Conservation (phyloP, 2,329 filamentous ascomycete species). For the Venturia aucupariae region DNA sequence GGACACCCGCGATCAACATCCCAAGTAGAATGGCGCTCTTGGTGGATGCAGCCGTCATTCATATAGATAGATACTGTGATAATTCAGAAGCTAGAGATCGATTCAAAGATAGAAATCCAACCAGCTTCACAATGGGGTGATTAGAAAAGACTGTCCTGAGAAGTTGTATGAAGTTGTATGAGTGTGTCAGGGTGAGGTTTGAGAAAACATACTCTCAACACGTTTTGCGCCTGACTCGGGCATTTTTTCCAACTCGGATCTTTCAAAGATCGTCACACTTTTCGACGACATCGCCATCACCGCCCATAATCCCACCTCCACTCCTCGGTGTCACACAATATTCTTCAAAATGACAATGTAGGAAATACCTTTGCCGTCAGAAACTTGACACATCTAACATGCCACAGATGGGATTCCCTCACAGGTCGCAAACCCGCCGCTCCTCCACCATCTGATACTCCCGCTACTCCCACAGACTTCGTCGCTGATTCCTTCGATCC, state of each 20-base stretch:
- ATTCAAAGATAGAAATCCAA: no score
- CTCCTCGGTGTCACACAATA: background rate
- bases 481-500: conserved; percentile 58
- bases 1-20: no score
- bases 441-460: conserved; percentile 38
- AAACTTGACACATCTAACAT: background rate
- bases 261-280: background rate
- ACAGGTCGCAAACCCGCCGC: conserved; percentile 48
- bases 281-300: background rate
- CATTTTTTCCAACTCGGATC: background rate
- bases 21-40: no score
- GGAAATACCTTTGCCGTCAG: background rate
- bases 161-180: no score
- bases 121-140: no score
- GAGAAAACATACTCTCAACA: background rate
- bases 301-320: background rate
- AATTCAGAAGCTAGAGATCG: no score
- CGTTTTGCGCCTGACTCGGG: background rate
- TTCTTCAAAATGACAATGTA: conserved; percentile 8
- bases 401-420: conserved; percentile 45
- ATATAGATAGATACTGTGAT: no score
- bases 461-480: conserved; percentile 37
- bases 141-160: no score
- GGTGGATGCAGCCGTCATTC: no score
- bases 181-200: background rate